Evolutionary conservation across 75 land plant genomes (phyloP).

Genomic region (Sequoia sempervirens): DNA sequence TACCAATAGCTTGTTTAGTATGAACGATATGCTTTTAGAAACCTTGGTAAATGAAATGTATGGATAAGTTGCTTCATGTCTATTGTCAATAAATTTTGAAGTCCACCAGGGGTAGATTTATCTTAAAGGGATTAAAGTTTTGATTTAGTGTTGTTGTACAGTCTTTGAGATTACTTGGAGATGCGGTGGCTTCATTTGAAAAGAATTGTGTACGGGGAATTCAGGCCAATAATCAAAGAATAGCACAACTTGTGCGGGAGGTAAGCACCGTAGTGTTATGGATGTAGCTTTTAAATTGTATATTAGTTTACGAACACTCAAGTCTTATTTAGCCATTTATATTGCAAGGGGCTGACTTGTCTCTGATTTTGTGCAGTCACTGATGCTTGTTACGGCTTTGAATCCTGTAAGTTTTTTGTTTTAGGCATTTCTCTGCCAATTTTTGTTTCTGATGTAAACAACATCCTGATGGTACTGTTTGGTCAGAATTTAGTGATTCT

Average conservation of each 20-base stretch:
- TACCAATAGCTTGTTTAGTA: neutral
- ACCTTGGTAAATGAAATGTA: neutral
- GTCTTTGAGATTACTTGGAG: constrained; percentile 93
- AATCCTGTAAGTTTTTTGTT: constrained; percentile 80
- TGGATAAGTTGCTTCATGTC: neutral
- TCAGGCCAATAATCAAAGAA: constrained; percentile 76
- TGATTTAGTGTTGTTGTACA: constrained; percentile 17
- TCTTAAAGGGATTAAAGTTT: neutral
- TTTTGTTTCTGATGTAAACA: neutral
- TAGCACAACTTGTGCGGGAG: constrained; percentile 74
- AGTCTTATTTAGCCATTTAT: neutral
- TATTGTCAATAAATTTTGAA: neutral
- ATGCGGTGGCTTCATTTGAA: constrained; percentile 92
- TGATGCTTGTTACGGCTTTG: constrained; percentile 96
- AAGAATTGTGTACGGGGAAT: constrained; percentile 97
- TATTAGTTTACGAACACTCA: neutral
- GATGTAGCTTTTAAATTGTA: neutral
- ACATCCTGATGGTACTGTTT: neutral
- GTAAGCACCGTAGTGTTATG: constrained; percentile 20
- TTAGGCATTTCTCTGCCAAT: neutral
- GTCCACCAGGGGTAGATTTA: neutral
- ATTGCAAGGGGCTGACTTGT: neutral
- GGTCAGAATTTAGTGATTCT: neutral
- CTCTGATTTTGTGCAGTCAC: constrained; percentile 53
- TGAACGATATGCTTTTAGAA: neutral